Base-by-base conservation (phyloP, 805 yeast genomes). In the Candida ipomoeae region DNA sequence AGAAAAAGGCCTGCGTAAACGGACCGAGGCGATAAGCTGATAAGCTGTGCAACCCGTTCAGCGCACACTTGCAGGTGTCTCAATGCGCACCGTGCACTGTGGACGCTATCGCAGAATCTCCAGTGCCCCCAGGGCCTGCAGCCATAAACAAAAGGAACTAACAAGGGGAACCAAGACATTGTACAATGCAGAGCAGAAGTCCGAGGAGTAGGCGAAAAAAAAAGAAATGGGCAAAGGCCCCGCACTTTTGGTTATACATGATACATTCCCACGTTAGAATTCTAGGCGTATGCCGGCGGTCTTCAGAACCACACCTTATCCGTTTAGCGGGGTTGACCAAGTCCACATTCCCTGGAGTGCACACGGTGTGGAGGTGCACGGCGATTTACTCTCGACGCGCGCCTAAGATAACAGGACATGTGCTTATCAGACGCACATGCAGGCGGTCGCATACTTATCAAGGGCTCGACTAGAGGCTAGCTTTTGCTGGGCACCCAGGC, bases 391-490 rank as follows among this genome's bases (percentile, higher is more conserved):
- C 26, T 23, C 14, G 17, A 13, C 20, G 33, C 46, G 38, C 49
- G n/a, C n/a, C 8, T 21, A n/a, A 40, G 49, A 39, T 48, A 48
- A 48, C 29, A 10, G 21, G 32, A 13, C 20, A 5, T n/a, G 38
- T n/a, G 33, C 50, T 48, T 48, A 48, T 48, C 50, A 31, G 35
- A 17, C 15, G 20, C 36, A 29, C 36, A 37, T 45, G 48, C 48
- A 45, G 20, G 42, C 5, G 10, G 38, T 21, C 15, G 40, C 40
- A 37, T 20, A 29, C 48, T 31, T 37, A 45, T 36, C 40, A 13
- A 20, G 46, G 17, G 17, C 37, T 7, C 17, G 18, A n/a, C 14
- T 26, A 32, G 3, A 26, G 20, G 15, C 7, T 33, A 11, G 26
- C 23, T 2, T 43, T 21, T n/a, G 44, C 44, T 40, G 34, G 44